phyloP scores from a whole-genome alignment of 495 filamentous ascomycete species.

The Zalerion maritima region DNA sequence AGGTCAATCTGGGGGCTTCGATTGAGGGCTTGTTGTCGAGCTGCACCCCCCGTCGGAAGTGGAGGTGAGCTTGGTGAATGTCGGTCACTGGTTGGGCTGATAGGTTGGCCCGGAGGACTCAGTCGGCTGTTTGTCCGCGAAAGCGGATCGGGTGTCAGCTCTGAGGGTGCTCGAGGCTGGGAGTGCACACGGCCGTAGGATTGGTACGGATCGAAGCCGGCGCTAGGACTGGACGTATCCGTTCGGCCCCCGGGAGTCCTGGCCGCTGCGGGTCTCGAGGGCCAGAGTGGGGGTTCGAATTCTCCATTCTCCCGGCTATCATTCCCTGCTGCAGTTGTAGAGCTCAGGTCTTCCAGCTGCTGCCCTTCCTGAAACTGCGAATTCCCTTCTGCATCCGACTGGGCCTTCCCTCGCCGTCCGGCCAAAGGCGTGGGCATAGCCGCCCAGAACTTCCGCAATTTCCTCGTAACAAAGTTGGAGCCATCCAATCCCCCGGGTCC shows the following conservation, averaged over 20 bases:
- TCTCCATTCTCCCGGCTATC: slow-evolving; percentile 8
- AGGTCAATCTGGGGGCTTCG: no score
- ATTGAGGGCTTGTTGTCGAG: no score
- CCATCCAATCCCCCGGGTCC: slow-evolving; percentile 7
- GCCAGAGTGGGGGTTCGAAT: slow-evolving; percentile 32
- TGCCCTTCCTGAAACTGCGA: slow-evolving; percentile 13
- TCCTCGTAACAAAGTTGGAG: not conserved
- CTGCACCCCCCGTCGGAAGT: no score
- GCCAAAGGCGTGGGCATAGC: slow-evolving; percentile 8
- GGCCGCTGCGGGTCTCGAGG: slow-evolving; percentile 47
- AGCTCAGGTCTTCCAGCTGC: slow-evolving; percentile 1
- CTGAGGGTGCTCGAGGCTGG: no score
- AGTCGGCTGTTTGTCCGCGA: no score
- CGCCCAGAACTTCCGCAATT: slow-evolving; percentile 1
- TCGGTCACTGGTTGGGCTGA: no score
- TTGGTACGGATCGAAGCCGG: no score
- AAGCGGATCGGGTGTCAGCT: no score
- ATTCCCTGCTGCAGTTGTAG: slow-evolving; percentile 2
- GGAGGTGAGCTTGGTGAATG: no score
- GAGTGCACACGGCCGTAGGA: no score
- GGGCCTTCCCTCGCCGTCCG: slow-evolving; percentile 11
- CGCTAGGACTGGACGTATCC: slow-evolving; percentile 52
- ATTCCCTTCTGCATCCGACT: not conserved
- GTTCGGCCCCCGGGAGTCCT: slow-evolving; percentile 60
- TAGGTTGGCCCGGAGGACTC: no score